A percentile compares a stretch with the other conserved stretches of the same genome.
These are phyloP conservation scores for Ophiosphaerella korrae DNA, from an alignment of 2,329 filamentous ascomycete species.

Conservation along the genomic window DNA sequence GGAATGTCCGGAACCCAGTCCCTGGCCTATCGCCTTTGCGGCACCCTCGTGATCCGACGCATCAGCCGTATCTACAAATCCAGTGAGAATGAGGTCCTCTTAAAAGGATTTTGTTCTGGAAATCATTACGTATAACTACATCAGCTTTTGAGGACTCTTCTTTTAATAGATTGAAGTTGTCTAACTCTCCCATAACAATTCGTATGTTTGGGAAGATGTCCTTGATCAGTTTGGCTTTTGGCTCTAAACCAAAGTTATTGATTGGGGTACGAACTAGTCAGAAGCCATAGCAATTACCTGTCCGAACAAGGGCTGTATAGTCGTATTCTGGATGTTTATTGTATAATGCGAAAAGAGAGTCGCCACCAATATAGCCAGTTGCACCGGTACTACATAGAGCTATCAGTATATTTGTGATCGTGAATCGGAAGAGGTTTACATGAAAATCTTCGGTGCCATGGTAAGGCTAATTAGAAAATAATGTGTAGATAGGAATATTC, in stretches of 20 bases:
- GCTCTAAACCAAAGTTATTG: conserved; percentile 29
- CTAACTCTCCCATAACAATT: conserved; percentile 57
- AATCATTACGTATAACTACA: conserved; percentile 49
- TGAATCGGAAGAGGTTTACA: conserved; percentile 9
- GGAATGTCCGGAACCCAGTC: conserved; percentile 54
- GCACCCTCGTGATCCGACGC: conserved; percentile 36
- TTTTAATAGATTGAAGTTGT: conserved; percentile 52
- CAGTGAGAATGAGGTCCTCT: background rate
- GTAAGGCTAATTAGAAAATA: background rate
- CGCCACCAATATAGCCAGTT: conserved; percentile 43
- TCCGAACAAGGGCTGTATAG: conserved; percentile 51
- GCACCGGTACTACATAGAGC: conserved; percentile 26
- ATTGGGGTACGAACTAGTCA: background rate
- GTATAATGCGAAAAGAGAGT: conserved; percentile 51
- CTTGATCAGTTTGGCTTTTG: conserved; percentile 51
- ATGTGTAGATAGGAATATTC: no score
- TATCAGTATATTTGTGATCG: background rate
- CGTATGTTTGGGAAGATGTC: conserved; percentile 52
- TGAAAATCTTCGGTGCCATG: conserved; percentile 33
- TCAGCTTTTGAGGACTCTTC: conserved; percentile 57
- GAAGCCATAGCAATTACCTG: conserved; percentile 5
- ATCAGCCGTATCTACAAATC: conserved; percentile 30
- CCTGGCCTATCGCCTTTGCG: conserved; percentile 56
- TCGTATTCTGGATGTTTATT: conserved; percentile 54
- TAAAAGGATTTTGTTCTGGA: no score